These are phyloP conservation scores for Kodamaea anthophila DNA, from an alignment of 1,139 yeast genomes.

Conservation along the genomic window DNA sequence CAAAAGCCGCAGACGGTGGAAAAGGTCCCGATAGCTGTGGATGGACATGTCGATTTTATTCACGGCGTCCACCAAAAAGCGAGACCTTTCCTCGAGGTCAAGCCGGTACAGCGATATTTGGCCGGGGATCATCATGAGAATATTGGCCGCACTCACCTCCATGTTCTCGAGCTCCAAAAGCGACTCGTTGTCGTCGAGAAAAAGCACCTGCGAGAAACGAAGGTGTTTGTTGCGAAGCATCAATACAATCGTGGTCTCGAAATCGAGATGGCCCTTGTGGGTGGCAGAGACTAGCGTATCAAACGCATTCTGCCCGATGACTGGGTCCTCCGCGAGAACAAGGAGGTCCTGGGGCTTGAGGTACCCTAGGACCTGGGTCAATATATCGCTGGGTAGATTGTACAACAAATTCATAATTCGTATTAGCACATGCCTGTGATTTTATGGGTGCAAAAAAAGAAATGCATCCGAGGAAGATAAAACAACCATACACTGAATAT, in stretches of 20 bases:
- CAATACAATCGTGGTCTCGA: neutral
- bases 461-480: too few relatives aligned
- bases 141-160: neutral
- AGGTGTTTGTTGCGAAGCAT: slow-evolving; percentile 4
- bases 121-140: neutral
- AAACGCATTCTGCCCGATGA: slow-evolving; percentile 1
- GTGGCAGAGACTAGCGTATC: neutral
- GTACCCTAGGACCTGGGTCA: neutral
- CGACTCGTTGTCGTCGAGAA: neutral
- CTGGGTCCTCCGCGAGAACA: slow-evolving; percentile 1
- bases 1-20: neutral
- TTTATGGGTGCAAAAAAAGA: too few relatives aligned
- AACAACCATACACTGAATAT: too few relatives aligned
- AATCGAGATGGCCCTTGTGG: neutral
- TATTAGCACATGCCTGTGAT: too few relatives aligned
- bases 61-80: slow-evolving; percentile 2
- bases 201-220: neutral
- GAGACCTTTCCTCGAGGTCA: neutral
- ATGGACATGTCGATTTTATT: slow-evolving; percentile 1
- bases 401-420: too few relatives aligned
- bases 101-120: neutral
- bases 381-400: slow-evolving; percentile 1
- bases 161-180: slow-evolving; percentile 1
- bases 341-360: slow-evolving; percentile 1
- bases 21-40: slow-evolving; percentile 1